These are phyloP conservation scores for Luvunga scandens DNA, from an alignment of 345 rosid genomes.

Conservation along the genomic window DNA sequence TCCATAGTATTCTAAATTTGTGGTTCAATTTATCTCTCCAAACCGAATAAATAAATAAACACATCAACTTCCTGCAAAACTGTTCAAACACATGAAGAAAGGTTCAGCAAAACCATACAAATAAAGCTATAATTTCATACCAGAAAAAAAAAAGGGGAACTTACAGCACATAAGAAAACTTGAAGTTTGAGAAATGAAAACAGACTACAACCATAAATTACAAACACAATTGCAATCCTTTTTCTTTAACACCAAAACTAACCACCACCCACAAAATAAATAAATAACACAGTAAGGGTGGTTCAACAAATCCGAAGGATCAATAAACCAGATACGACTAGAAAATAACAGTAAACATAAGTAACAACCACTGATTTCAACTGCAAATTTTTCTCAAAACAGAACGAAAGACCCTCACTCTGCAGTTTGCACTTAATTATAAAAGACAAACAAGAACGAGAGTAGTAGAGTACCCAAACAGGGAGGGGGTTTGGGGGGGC, in stretches of 20 bases:
- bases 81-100: slow-evolving; percentile 2
- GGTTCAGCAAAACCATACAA: neutral
- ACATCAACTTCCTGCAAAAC: slow-evolving; percentile 30
- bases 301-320: neutral
- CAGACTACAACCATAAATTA: neutral
- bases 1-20: slow-evolving; percentile 38
- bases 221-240: neutral
- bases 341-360: neutral
- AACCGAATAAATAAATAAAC: slow-evolving; percentile 1
- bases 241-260: neutral
- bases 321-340: neutral
- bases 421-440: neutral
- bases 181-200: neutral
- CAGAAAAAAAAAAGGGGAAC: neutral
- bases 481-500: no score
- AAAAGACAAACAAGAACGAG: neutral
- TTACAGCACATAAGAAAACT: neutral
- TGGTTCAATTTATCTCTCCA: slow-evolving; percentile 24
- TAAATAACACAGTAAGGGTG: neutral
- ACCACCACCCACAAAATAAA: slow-evolving; percentile 3
- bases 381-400: neutral
- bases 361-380: neutral
- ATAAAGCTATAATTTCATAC: neutral
- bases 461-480: neutral
- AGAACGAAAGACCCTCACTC: neutral